Percentiles rank a stretch among this genome's conserved stretches.
Evolutionary conservation across 2,329 filamentous ascomycete species (phyloP).

Genomic region (Paraphoma chrysanthemicola): DNA sequence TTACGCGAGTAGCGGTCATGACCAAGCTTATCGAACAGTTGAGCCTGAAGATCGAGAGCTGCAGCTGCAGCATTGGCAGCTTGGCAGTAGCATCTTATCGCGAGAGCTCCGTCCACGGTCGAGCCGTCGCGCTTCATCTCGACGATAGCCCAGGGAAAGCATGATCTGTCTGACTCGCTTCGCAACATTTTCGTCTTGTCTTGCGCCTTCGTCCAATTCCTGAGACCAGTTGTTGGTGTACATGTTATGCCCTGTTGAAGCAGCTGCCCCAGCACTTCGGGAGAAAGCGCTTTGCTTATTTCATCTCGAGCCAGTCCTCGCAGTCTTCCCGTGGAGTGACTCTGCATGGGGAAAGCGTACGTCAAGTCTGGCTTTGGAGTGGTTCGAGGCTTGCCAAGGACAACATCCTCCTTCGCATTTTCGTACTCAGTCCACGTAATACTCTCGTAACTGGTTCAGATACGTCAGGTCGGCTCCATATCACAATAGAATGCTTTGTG

Average conservation of each 20-base stretch:
- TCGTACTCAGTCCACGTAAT: slow-evolving; percentile 4
- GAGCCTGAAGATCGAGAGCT: slow-evolving; percentile 11
- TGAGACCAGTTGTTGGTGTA: slow-evolving; percentile 8
- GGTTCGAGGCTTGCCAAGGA: background rate
- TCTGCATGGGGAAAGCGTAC: slow-evolving; percentile 10
- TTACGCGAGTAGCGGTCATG: background rate
- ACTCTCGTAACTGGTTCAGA: slow-evolving; percentile 1
- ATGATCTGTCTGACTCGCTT: background rate
- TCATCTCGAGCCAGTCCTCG: slow-evolving; percentile 6
- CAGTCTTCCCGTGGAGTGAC: background rate
- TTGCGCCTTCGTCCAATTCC: background rate
- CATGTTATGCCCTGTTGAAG: background rate
- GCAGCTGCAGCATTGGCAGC: slow-evolving; percentile 15
- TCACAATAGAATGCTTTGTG: background rate
- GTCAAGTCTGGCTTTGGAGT: slow-evolving; percentile 9
- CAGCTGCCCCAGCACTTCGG: slow-evolving; percentile 1
- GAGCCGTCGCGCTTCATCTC: slow-evolving; percentile 6
- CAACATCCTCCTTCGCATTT: background rate
- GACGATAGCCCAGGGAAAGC: slow-evolving; percentile 17
- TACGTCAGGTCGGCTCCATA: background rate
- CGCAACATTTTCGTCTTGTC: background rate
- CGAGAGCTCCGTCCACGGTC: background rate
- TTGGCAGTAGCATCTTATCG: slow-evolving; percentile 12
- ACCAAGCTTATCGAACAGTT: background rate
- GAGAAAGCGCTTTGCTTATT: slow-evolving; percentile 1